phyloP scores from a whole-genome alignment of 441 rosid species.

The Corymbia calophylla region DNA sequence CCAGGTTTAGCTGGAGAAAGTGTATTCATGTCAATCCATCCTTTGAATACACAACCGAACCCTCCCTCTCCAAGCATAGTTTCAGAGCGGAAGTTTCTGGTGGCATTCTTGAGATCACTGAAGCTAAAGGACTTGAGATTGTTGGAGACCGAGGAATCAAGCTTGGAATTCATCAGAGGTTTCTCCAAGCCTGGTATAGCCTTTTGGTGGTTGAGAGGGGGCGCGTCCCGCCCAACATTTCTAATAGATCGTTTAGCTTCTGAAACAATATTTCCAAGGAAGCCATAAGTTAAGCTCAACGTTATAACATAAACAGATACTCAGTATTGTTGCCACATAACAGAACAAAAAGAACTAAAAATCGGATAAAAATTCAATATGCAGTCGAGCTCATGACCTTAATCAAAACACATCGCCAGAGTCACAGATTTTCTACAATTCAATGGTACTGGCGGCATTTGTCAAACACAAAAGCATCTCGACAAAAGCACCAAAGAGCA shows the following conservation, averaged over 20 bases:
- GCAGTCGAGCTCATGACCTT: background rate
- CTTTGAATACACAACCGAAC: conserved; percentile 53
- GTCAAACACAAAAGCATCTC: background rate
- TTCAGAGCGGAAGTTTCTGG: conserved; percentile 40
- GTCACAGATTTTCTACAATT: background rate
- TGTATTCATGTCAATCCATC: conserved; percentile 45
- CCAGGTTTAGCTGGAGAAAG: conserved; percentile 49
- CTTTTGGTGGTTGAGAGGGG: background rate
- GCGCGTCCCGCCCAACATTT: conserved; percentile 6
- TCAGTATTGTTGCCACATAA: background rate
- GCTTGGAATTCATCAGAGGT: conserved; percentile 4
- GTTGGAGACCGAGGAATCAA: conserved; percentile 20
- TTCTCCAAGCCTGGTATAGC: conserved; percentile 13
- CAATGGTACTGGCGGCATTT: background rate
- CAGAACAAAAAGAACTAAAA: background rate
- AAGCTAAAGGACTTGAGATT: conserved; percentile 43
- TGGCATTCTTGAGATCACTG: conserved; percentile 48
- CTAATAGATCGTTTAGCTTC: conserved; percentile 17
- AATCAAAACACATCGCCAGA: background rate
- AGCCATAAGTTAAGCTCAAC: background rate
- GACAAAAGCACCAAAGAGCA: background rate
- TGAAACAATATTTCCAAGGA: conserved; percentile 3
- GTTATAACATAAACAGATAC: background rate
- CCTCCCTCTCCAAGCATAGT: conserved; percentile 59
- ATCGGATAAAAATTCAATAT: background rate